Conservation (phyloP, 2,329 filamentous ascomycete genomes). For the Penicillium frequentans region DNA sequence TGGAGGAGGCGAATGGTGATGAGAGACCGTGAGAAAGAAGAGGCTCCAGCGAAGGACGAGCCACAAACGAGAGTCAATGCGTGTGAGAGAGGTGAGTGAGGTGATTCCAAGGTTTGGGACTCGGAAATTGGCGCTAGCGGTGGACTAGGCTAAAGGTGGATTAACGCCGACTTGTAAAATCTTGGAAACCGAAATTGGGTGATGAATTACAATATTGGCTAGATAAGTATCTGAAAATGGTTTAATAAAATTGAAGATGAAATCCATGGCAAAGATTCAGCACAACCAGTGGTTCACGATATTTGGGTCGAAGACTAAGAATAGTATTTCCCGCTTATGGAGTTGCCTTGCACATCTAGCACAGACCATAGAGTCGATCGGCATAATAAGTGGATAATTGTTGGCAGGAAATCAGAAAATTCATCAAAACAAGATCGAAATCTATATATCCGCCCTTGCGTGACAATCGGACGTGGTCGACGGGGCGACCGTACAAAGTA, state of each 20-base stretch:
- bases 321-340: background rate
- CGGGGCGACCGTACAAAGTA: background rate
- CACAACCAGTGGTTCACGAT: background rate
- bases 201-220: background rate
- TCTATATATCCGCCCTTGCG: background rate
- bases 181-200: background rate
- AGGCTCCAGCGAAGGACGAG: background rate
- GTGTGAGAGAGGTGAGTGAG: background rate
- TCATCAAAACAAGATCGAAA: background rate
- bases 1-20: background rate
- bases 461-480: background rate
- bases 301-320: background rate
- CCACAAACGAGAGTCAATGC: background rate
- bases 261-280: background rate
- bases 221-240: background rate
- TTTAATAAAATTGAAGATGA: background rate
- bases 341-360: background rate
- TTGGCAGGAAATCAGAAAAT: background rate
- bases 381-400: background rate
- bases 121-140: constrained; percentile 3
- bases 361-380: background rate
- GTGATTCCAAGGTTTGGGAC: constrained; percentile 1
- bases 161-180: background rate
- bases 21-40: background rate
- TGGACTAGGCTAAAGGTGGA: background rate